These are phyloP conservation scores for Amanita pallidorosea DNA, from an alignment of 768 basidiomycete species.

Conservation along the genomic window DNA sequence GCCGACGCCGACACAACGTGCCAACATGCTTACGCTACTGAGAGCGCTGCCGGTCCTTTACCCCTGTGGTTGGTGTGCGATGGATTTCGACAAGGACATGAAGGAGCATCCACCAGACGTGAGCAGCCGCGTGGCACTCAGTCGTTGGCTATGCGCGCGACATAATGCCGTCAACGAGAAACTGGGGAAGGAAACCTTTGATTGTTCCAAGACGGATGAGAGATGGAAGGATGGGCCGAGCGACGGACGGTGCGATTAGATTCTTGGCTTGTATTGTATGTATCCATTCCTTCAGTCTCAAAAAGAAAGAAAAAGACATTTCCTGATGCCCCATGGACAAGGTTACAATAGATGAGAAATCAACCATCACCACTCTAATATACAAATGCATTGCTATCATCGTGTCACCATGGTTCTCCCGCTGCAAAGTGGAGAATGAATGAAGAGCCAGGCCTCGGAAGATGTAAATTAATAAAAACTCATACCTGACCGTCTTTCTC, in stretches of 20 bases:
- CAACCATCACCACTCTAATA: neutral
- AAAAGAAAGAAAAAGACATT: no score
- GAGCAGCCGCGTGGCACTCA: slow-evolving; percentile 53
- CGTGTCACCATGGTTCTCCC: slow-evolving; percentile 46
- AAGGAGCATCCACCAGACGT: slow-evolving; percentile 66
- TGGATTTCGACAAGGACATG: slow-evolving; percentile 69
- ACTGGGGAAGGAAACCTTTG: slow-evolving; percentile 75
- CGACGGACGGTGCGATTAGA: slow-evolving; percentile 76
- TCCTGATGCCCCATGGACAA: neutral
- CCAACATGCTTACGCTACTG: slow-evolving; percentile 76
- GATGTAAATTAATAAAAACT: slow-evolving; percentile 10
- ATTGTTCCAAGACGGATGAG: slow-evolving; percentile 75
- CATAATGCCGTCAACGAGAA: slow-evolving; percentile 90
- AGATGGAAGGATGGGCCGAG: slow-evolving; percentile 87
- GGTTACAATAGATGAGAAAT: neutral
- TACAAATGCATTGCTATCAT: slow-evolving; percentile 7
- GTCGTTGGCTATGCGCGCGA: slow-evolving; percentile 81
- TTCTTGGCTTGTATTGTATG: no score
- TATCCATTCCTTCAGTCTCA: neutral
- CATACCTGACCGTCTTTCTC: slow-evolving; percentile 85
- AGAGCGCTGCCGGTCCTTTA: slow-evolving; percentile 74
- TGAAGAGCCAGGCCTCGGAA: neutral
- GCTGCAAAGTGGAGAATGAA: slow-evolving; percentile 19
- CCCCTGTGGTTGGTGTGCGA: slow-evolving; percentile 81
- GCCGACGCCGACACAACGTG: slow-evolving; percentile 65